Conservation (phyloP, 1,284 basidiomycete species). For the Rhodotorula sp. region DNA sequence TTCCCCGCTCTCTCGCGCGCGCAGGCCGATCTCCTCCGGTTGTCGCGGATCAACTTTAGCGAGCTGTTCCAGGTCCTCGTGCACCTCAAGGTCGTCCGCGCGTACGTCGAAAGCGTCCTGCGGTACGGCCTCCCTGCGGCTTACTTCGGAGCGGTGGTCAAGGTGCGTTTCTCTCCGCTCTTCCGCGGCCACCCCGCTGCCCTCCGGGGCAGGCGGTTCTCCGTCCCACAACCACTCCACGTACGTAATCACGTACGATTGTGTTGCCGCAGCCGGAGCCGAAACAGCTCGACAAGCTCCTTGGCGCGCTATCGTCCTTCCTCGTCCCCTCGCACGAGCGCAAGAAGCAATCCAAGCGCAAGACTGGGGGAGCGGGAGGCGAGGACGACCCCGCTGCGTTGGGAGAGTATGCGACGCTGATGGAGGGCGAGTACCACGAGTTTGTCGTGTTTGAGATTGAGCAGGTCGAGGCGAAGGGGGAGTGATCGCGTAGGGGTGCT, state of each 20-base stretch:
- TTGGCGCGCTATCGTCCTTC: conserved; percentile 71
- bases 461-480: conserved; percentile 20
- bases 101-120: conserved; percentile 94
- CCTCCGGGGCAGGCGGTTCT: too few species aligned
- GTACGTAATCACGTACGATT: not conserved
- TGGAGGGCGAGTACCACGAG: conserved; percentile 93
- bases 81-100: conserved; percentile 86
- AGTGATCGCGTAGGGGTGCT: not conserved
- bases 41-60: conserved; percentile 93
- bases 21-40: conserved; percentile 90
- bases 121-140: conserved; percentile 93
- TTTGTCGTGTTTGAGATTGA: conserved; percentile 71
- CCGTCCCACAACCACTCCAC: too few species aligned
- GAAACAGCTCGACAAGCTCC: conserved; percentile 72
- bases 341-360: conserved; percentile 57
- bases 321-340: conserved; percentile 59
- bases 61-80: conserved; percentile 94
- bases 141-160: conserved; percentile 78
- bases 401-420: conserved; percentile 81
- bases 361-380: conserved; percentile 46
- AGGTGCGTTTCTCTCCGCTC: conserved; percentile 58
- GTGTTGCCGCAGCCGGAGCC: conserved; percentile 71
- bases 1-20: conserved; percentile 69
- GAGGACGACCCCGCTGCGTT: conserved; percentile 63
- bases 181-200: too few species aligned